phyloP scores from a whole-genome alignment of 306 rosid genomes.

The Medicago ruthenica region DNA sequence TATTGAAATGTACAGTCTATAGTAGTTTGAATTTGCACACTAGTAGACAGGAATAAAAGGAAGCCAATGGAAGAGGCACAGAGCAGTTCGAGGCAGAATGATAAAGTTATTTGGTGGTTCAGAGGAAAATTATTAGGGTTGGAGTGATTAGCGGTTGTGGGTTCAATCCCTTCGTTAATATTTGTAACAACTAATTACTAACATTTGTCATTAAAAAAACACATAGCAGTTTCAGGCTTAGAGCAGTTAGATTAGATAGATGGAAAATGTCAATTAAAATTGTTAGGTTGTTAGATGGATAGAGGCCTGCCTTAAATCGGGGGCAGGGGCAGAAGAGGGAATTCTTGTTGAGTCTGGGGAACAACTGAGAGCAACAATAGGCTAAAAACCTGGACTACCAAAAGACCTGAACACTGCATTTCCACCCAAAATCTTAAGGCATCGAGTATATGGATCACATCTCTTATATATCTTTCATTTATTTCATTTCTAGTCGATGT shows the following conservation, averaged over 20 bases:
- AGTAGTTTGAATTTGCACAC: background rate
- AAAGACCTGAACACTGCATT: background rate
- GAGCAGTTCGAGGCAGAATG: background rate
- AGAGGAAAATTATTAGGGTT: background rate
- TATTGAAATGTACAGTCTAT: slow-evolving; percentile 3
- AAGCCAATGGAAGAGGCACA: slow-evolving; percentile 7
- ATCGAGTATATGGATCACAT: background rate
- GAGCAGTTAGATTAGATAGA: background rate
- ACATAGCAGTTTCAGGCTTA: background rate
- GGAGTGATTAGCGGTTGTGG: background rate
- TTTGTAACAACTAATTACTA: background rate
- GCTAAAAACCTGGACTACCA: background rate
- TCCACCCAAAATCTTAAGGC: background rate
- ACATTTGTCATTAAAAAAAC: background rate
- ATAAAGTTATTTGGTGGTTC: background rate
- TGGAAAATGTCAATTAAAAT: slow-evolving; percentile 1
- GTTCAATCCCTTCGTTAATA: background rate
- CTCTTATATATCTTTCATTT: background rate
- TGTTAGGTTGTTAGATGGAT: background rate
- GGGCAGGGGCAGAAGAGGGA: background rate
- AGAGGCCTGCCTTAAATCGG: background rate
- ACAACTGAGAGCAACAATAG: background rate
- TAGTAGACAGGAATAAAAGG: background rate
- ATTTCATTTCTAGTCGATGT: background rate
- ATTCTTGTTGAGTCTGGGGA: background rate